These are phyloP conservation scores for Cladorrhinum sp. DNA, from an alignment of 2,329 filamentous ascomycete genomes.

Conservation along the genomic window DNA sequence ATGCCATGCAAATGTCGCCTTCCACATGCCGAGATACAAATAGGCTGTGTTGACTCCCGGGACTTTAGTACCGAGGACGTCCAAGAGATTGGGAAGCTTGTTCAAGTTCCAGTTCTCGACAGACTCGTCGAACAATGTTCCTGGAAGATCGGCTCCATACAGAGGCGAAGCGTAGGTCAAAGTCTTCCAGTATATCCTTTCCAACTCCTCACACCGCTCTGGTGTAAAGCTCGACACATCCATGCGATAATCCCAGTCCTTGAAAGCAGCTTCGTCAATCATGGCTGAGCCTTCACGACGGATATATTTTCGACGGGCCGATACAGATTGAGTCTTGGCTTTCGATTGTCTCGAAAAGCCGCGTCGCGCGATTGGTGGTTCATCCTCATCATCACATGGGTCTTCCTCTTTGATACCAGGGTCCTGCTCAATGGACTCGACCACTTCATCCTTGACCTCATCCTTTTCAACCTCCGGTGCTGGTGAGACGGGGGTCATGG, in stretches of 20 bases:
- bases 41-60: constrained; percentile 98
- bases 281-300: constrained; percentile 72
- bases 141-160: constrained; percentile 95
- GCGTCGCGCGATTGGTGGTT: constrained; percentile 44
- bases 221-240: constrained; percentile 84
- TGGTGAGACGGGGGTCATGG: constrained; percentile 59
- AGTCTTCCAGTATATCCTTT: constrained; percentile 95
- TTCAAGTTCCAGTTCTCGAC: constrained; percentile 90
- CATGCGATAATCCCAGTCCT: constrained; percentile 86
- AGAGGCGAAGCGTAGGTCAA: constrained; percentile 91
- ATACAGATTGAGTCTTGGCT: constrained; percentile 69
- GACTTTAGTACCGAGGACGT: constrained; percentile 91
- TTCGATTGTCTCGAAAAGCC: constrained; percentile 46
- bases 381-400: constrained; percentile 45
- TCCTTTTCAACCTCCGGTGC: constrained; percentile 38
- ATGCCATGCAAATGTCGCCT: constrained; percentile 98
- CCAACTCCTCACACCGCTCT: constrained; percentile 90
- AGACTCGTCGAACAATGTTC: constrained; percentile 85
- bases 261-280: constrained; percentile 87
- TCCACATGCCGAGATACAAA: constrained; percentile 98
- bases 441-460: constrained; percentile 31
- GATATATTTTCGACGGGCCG: constrained; percentile 83
- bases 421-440: constrained; percentile 52
- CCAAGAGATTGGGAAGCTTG: constrained; percentile 87
- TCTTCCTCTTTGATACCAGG: constrained; percentile 40